Percentiles rank a stretch among this genome's conserved stretches.
These are phyloP conservation scores for Ophiostoma triangulosporum DNA, from an alignment of 2,329 filamentous ascomycete genomes.

Conservation along the genomic window DNA sequence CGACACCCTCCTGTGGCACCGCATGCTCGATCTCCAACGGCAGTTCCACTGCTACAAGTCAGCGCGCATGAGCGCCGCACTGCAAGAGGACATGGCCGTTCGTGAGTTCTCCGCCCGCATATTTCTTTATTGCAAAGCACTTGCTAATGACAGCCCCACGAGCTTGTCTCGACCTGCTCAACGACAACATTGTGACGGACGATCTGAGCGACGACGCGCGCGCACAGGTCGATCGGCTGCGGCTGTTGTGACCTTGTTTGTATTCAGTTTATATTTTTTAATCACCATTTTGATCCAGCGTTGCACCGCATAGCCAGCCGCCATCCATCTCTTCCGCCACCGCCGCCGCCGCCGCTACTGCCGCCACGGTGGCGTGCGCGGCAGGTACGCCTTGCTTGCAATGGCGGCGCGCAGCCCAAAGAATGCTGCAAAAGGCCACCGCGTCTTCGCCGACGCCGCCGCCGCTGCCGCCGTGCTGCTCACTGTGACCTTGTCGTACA, in stretches of 20 bases:
- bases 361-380: slow-evolving; percentile 22
- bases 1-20: slow-evolving; percentile 26
- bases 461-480: not conserved
- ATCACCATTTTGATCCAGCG: too few species aligned
- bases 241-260: not conserved
- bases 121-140: not conserved
- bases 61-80: slow-evolving; percentile 28
- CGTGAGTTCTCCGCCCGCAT: slow-evolving; percentile 19
- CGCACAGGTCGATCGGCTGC: slow-evolving; percentile 15
- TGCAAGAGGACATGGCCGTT: slow-evolving; percentile 24
- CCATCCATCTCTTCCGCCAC: too few species aligned
- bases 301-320: too few species aligned
- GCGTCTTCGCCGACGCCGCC: slow-evolving; percentile 21
- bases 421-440: slow-evolving; percentile 43
- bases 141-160: slow-evolving; percentile 15
- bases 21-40: slow-evolving; percentile 29
- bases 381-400: slow-evolving; percentile 39
- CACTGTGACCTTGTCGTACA: slow-evolving; percentile 54
- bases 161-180: slow-evolving; percentile 20
- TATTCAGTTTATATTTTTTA: slow-evolving; percentile 1
- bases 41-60: slow-evolving; percentile 31
- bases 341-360: too few species aligned
- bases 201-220: slow-evolving; percentile 17
- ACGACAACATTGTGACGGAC: slow-evolving; percentile 18
- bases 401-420: slow-evolving; percentile 48